Evolutionary conservation across 2,329 filamentous ascomycete genomes (phyloP).

Genomic region (Shiraia bambusicola): DNA sequence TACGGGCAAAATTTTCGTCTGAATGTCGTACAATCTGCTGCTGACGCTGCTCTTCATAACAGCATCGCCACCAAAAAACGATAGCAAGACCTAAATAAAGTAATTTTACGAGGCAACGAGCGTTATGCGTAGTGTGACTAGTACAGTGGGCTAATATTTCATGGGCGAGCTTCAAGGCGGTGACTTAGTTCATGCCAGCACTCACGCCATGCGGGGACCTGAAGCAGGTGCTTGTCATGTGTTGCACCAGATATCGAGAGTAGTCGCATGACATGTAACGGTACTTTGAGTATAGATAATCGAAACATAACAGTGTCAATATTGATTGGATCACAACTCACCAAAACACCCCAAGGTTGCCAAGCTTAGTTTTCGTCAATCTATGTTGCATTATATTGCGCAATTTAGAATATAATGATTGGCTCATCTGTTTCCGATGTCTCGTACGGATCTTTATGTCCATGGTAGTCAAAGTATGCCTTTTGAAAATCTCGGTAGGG

Average conservation of each 20-base stretch:
- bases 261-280: not conserved
- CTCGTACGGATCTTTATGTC: conserved; percentile 38
- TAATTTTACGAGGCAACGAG: too few species aligned
- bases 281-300: not conserved
- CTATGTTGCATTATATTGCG: not conserved
- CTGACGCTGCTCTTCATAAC: too few species aligned
- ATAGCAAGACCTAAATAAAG: too few species aligned
- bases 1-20: too few species aligned
- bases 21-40: too few species aligned
- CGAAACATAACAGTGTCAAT: not conserved
- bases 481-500: conserved; percentile 32
- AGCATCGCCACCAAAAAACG: too few species aligned
- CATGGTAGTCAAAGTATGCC: conserved; percentile 38
- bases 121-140: too few species aligned
- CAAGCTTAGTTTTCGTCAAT: not conserved
- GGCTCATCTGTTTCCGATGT: conserved; percentile 15
- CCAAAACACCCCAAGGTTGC: not conserved
- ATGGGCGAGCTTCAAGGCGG: too few species aligned
- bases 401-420: conserved; percentile 18
- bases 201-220: too few species aligned
- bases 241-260: not conserved
- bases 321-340: conserved; percentile 1
- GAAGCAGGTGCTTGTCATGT: not conserved
- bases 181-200: too few species aligned
- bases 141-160: too few species aligned